Evolutionary conservation across 306 rosid genomes (phyloP), one percentile per base, ranked within the genome.

Genomic region (Styphnolobium japonicum): DNA sequence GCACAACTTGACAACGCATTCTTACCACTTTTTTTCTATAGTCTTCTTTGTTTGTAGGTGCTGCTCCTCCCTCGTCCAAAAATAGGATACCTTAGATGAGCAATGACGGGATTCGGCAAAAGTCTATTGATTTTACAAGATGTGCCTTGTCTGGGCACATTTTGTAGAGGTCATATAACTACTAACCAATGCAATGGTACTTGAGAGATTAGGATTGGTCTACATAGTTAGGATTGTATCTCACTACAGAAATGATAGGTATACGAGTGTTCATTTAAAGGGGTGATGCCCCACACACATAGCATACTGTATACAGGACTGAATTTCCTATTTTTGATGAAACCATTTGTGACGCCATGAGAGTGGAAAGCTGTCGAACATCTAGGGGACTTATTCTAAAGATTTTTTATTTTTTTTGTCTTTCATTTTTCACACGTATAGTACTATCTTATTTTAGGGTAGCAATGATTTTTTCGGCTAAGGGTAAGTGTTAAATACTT

Each of bases 1-100:
- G 88, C 98, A 6, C 99, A 95, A 80, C 97, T 95, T 22, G 99
- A 95, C 90, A 95, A 95, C 36, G 97, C 97, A 10, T 95, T 95
- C 83, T 91, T 95, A 77, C 99, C 99, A 21, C 91, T 93, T 23
- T 83, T 93, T 61, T 95, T 95, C 93, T 93, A 86, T 60, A 91
- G 97, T 83, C 99, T 95, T 77, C 96, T 95, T 58, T 91, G 96
- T 84, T 82, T 95, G 86, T 95, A 87, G 88, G 63, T 77, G 82
- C 53, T 29, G 48, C 83, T 79, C 73, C 48, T 65, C n/a, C 68
- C 75, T n/a, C 73, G 45, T 76, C 72, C 22, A 10, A 39, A 58
- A n/a, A 6, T 48, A 63, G 48, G 45, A 46, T 72, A 21, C 74
- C 78, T 52, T 36, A 66, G 36, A 56, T 52, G 69, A 77, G 79